Evolutionary conservation across 169 alveolate species (phyloP).

Genomic region (Plasmodium coatneyi): DNA sequence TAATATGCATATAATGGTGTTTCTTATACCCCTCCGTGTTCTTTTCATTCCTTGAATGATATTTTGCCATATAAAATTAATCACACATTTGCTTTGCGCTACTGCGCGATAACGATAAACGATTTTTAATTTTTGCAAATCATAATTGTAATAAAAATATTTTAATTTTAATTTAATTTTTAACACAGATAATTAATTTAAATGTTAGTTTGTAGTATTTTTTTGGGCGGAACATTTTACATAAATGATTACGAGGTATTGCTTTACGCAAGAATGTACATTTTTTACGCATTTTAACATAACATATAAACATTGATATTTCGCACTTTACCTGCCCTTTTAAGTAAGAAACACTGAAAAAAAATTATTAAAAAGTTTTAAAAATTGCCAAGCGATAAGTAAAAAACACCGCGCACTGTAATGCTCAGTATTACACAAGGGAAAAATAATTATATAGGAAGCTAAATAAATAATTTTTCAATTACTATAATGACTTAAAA

Average conservation of each 20-base stretch:
- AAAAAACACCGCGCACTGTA: background rate
- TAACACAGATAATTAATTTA: too few species aligned
- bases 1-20: background rate
- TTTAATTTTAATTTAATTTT: background rate
- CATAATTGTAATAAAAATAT: background rate
- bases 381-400: background rate
- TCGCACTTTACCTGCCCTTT: background rate
- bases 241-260: background rate
- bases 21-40: background rate
- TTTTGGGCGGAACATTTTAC: too few species aligned
- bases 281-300: background rate
- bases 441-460: background rate
- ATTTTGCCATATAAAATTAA: background rate
- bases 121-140: background rate
- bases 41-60: background rate
- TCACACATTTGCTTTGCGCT: background rate
- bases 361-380: background rate
- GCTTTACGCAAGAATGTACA: background rate
- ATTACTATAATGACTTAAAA: background rate
- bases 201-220: background rate
- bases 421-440: background rate
- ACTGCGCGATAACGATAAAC: background rate
- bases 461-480: background rate
- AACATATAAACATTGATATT: background rate
- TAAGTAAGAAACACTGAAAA: background rate